These are phyloP conservation scores for Musa acuminata DNA, from an alignment of 176 grass and related monocot genomes.

Conservation along the genomic window DNA sequence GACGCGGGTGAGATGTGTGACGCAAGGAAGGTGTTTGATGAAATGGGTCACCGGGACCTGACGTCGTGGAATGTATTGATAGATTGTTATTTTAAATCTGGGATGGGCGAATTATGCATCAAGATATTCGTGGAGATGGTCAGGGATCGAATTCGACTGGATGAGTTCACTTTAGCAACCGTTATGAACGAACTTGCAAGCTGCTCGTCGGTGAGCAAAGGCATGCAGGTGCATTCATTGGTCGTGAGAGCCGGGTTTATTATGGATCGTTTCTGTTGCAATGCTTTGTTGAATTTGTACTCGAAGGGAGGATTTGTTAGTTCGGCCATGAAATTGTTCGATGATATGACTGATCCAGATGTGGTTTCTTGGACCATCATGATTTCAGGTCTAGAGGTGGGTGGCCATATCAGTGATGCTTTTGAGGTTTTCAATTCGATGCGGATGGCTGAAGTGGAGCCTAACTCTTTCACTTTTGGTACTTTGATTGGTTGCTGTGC, in stretches of 20 bases:
- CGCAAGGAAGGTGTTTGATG: constrained; percentile 16
- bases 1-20: not conserved
- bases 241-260: constrained; percentile 15
- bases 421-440: constrained; percentile 16
- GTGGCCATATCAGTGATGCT: constrained; percentile 7
- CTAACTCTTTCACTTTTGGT: constrained; percentile 33
- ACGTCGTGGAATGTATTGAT: constrained; percentile 12
- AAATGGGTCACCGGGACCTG: constrained; percentile 2
- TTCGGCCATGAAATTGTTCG: constrained; percentile 13
- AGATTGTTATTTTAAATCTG: constrained; percentile 5
- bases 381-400: constrained; percentile 17
- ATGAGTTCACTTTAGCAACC: constrained; percentile 15
- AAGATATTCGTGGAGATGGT: constrained; percentile 7
- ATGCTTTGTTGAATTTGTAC: constrained; percentile 32
- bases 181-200: constrained; percentile 13
- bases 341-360: constrained; percentile 15
- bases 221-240: constrained; percentile 25
- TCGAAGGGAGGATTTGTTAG: constrained; percentile 12
- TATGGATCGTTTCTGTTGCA: constrained; percentile 15
- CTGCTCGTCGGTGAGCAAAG: not conserved
- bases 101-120: not conserved
- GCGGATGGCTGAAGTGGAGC: constrained; percentile 15
- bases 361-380: constrained; percentile 32
- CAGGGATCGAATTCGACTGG: constrained; percentile 1
- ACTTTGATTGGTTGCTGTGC: constrained; percentile 22